A percentile compares a stretch with the other conserved stretches of the same genome.
Evolutionary conservation across 352 stramenopile genomes (phyloP).

Genomic region (Phytophthora multivora): DNA sequence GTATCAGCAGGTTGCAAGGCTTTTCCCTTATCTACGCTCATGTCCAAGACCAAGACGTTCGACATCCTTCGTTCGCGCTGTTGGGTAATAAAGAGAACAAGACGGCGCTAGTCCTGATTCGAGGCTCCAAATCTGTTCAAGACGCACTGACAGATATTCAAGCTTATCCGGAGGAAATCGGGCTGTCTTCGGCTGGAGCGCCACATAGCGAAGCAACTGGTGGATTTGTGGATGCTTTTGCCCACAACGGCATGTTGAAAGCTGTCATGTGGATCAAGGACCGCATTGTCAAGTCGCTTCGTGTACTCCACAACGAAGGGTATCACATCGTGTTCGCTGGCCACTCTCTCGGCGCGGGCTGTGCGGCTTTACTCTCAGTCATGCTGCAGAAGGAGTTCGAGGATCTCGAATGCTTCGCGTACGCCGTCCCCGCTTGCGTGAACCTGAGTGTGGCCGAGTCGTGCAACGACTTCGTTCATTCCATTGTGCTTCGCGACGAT

Average conservation of each 20-base stretch:
- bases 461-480: conserved; percentile 80
- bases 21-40: conserved; percentile 84
- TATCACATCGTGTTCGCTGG: conserved; percentile 85
- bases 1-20: conserved; percentile 77
- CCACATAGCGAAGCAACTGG: conserved; percentile 51
- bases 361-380: conserved; percentile 73
- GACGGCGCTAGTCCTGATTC: conserved; percentile 77
- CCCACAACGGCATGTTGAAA: conserved; percentile 88
- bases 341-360: conserved; percentile 82
- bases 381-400: conserved; percentile 90
- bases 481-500: conserved; percentile 85
- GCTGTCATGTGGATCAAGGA: conserved; percentile 90
- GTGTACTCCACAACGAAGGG: conserved; percentile 72
- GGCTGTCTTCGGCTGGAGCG: conserved; percentile 42
- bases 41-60: conserved; percentile 82
- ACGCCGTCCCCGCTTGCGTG: conserved; percentile 82
- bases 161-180: conserved; percentile 79
- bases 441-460: conserved; percentile 83
- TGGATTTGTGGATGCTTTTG: conserved; percentile 86
- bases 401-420: conserved; percentile 84
- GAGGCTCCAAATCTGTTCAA: conserved; percentile 87
- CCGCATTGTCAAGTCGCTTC: conserved; percentile 75
- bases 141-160: conserved; percentile 87
- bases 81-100: conserved; percentile 83
- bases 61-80: conserved; percentile 80